These are phyloP conservation scores for Malassezia globosa DNA, from an alignment of 1,284 basidiomycete species.

Conservation along the genomic window DNA sequence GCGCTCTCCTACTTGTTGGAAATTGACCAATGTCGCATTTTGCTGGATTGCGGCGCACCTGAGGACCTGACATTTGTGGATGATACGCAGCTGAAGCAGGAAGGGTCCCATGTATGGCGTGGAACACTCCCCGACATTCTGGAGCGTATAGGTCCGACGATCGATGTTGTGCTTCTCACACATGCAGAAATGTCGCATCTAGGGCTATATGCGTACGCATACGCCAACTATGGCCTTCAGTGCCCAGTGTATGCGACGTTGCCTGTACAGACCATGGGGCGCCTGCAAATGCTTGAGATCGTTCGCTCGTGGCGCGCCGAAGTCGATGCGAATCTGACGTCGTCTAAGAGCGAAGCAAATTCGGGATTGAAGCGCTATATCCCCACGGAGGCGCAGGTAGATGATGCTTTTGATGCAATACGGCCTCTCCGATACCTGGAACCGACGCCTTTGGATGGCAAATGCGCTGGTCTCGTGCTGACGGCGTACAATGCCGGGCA, in stretches of 20 bases:
- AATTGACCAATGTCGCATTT: constrained; percentile 82
- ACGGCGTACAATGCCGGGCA: constrained; percentile 94
- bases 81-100: no score
- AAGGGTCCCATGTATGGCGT: no score
- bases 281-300: constrained; percentile 56
- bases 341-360: constrained; percentile 17
- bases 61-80: constrained; percentile 26
- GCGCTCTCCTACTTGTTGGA: constrained; percentile 64
- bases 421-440: constrained; percentile 89
- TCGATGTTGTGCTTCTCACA: constrained; percentile 79
- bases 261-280: constrained; percentile 89
- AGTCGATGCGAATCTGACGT: constrained; percentile 34
- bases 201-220: constrained; percentile 81
- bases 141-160: constrained; percentile 53
- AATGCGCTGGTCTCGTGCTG: constrained; percentile 58
- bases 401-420: constrained; percentile 83
- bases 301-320: constrained; percentile 34
- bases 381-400: constrained; percentile 70
- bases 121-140: constrained; percentile 12
- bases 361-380: constrained; percentile 52
- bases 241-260: constrained; percentile 92
- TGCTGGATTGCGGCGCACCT: constrained; percentile 72
- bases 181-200: constrained; percentile 81
- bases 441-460: constrained; percentile 85
- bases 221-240: constrained; percentile 71